phyloP scores from a whole-genome alignment of 1,139 yeast genomes.

The Maudiozyma humilis region DNA sequence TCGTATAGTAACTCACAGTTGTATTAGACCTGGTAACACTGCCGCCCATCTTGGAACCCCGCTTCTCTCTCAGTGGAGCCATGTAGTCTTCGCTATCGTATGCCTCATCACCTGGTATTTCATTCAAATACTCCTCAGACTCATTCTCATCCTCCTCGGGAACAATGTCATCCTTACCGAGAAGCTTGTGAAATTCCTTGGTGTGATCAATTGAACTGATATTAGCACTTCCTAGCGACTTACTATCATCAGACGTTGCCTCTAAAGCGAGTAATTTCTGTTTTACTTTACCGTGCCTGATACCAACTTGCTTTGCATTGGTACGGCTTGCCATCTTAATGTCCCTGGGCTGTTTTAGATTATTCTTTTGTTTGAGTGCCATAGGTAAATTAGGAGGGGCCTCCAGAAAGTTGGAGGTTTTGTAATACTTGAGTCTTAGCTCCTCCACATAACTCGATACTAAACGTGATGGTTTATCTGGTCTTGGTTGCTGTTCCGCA shows the following conservation, averaged over 20 bases:
- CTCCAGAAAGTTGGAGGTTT: slow-evolving; percentile 29
- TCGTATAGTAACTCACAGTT: slow-evolving; percentile 29
- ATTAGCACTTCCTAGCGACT: slow-evolving; percentile 6
- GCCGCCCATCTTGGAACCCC: slow-evolving; percentile 3
- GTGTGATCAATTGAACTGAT: slow-evolving; percentile 24
- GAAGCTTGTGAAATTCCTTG: slow-evolving; percentile 27
- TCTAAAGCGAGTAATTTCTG: slow-evolving; percentile 30
- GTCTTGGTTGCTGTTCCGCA: slow-evolving; percentile 10
- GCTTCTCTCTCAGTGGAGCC: slow-evolving; percentile 29
- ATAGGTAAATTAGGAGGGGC: slow-evolving; percentile 31
- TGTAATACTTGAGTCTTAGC: slow-evolving; percentile 26
- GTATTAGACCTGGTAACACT: slow-evolving; percentile 25
- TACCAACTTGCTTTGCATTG: slow-evolving; percentile 31
- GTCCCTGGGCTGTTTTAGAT: slow-evolving; percentile 29
- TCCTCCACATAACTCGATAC: slow-evolving; percentile 32
- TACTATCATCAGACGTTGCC: slow-evolving; percentile 22
- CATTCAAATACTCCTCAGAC: slow-evolving; percentile 19
- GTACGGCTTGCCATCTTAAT: slow-evolving; percentile 31
- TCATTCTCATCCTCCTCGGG: slow-evolving; percentile 12
- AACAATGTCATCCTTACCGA: slow-evolving; percentile 17
- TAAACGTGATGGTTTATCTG: slow-evolving; percentile 23
- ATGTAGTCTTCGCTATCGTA: slow-evolving; percentile 31
- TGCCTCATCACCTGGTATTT: slow-evolving; percentile 33
- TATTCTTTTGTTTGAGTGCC: slow-evolving; percentile 28
- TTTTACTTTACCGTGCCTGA: slow-evolving; percentile 32